Evolutionary conservation across 1,284 basidiomycete species (phyloP), one percentile per base, ranked within the genome.

Genomic region (Agroathelia rolfsii): DNA sequence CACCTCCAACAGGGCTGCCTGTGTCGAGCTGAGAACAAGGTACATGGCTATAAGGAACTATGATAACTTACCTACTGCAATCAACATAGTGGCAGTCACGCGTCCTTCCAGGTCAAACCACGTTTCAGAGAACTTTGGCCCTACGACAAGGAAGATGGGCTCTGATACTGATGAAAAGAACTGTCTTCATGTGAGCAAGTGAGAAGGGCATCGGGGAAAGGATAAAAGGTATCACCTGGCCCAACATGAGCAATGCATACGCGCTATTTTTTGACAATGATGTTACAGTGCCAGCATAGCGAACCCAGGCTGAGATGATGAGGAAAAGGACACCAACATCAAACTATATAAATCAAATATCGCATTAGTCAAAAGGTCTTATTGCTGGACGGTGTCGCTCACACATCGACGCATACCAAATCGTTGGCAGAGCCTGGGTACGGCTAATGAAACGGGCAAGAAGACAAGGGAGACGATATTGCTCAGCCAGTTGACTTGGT

Each of bases 11-110:
- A 0, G 80, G 79, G 51, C 79, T 81, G 2, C 76, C 78, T 80
- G 37, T 11, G 23, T 30, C 10, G 26, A 35, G 35, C 13, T 29
- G 19, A 24, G 10, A 15, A 18, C 23, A 35, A 30, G 10, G 29
- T 9, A 27, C n/a, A 17, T 21, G 6, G 10, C 15, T 9, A 8
- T n/a, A 14, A 27, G 18, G 20, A 29, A 15, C 13, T 11, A 20
- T 3, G n/a, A 21, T 26, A 34, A 38, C 56, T 34, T 39, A 78
- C 81, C 64, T 20, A 87, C 66, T n/a, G 81, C 69, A 34, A 85
- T 59, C 18, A 81, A 47, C 81, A 84, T 86, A 2, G 84, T 87
- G 10, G 78, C 80, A 0, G 83, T 85, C 5, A 77, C 85, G 28
- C 83, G 64, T 12, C 76, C 71, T 36, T 67, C 63, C 26, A 84